Evolutionary conservation across 148 eudicot genomes (phyloP).

Genomic region (Polygonum maritimum): DNA sequence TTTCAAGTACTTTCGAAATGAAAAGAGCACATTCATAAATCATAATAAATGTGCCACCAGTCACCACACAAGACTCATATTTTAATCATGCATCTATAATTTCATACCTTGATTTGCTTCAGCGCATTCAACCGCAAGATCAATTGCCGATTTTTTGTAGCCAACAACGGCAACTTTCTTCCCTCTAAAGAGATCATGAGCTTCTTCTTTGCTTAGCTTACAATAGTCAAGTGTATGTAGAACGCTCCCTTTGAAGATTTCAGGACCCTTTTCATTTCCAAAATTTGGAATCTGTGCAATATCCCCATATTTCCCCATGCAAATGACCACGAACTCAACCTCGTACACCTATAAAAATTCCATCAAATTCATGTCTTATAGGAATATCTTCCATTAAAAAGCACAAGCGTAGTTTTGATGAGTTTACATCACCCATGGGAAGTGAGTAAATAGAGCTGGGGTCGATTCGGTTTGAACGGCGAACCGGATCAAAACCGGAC

Average conservation of each 20-base stretch:
- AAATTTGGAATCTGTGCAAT: slow-evolving; percentile 60
- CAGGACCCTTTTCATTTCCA: slow-evolving; percentile 60
- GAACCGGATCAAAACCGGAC: no score
- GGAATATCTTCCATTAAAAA: no score
- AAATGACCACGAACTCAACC: slow-evolving; percentile 72
- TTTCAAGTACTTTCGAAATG: not conserved
- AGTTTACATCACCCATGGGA: no score
- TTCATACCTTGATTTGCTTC: slow-evolving; percentile 52
- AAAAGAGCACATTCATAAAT: no score
- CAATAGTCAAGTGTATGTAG: slow-evolving; percentile 79
- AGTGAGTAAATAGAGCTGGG: no score
- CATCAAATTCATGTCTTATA: not conserved
- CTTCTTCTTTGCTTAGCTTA: slow-evolving; percentile 54
- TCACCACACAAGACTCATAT: no score
- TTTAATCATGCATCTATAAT: no score
- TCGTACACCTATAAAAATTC: slow-evolving; percentile 39
- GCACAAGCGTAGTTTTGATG: no score
- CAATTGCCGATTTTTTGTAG: slow-evolving; percentile 92
- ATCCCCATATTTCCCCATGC: slow-evolving; percentile 88
- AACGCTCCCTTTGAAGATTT: slow-evolving; percentile 64
- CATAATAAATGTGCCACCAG: no score
- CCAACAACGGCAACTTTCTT: slow-evolving; percentile 82
- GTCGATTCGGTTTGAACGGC: no score
- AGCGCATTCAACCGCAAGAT: slow-evolving; percentile 90
- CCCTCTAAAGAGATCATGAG: slow-evolving; percentile 45